Evolutionary conservation across 768 basidiomycete genomes (phyloP).

Genomic region (Cyclocybe cylindracea): DNA sequence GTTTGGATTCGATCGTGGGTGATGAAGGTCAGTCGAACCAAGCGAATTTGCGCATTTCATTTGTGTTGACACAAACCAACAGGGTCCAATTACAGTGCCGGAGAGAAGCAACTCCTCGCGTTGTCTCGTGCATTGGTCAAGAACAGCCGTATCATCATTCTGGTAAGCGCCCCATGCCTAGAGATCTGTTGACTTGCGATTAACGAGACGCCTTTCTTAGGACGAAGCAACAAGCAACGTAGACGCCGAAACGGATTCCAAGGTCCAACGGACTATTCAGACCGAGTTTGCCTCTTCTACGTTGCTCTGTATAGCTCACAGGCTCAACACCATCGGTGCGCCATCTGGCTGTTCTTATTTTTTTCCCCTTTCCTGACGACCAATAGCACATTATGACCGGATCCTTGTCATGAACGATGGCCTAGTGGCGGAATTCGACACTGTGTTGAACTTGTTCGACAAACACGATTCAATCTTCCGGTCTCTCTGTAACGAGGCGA

Average conservation of each 20-base stretch:
- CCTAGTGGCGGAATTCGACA: constrained; percentile 70
- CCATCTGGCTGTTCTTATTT: neutral
- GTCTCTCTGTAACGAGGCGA: constrained; percentile 67
- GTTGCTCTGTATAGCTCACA: constrained; percentile 57
- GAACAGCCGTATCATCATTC: constrained; percentile 56
- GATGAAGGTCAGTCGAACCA: constrained; percentile 51
- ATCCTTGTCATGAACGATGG: constrained; percentile 77
- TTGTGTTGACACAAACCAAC: neutral
- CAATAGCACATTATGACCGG: constrained; percentile 60
- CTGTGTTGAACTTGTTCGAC: constrained; percentile 66
- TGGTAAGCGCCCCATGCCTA: constrained; percentile 36
- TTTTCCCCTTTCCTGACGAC: neutral
- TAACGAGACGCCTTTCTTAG: constrained; percentile 23
- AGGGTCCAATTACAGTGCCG: constrained; percentile 66
- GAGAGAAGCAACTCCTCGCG: constrained; percentile 69
- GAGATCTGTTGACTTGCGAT: neutral
- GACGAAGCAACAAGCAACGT: constrained; percentile 67
- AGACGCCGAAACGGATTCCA: constrained; percentile 63
- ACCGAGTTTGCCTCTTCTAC: constrained; percentile 57
- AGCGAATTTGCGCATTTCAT: neutral
- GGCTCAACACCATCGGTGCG: constrained; percentile 58
- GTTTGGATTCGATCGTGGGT: constrained; percentile 57
- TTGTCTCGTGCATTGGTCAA: constrained; percentile 63
- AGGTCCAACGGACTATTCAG: constrained; percentile 64
- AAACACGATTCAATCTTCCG: constrained; percentile 66